phyloP scores from a whole-genome alignment of 805 yeast species.

The Huiozyma sinensis region DNA sequence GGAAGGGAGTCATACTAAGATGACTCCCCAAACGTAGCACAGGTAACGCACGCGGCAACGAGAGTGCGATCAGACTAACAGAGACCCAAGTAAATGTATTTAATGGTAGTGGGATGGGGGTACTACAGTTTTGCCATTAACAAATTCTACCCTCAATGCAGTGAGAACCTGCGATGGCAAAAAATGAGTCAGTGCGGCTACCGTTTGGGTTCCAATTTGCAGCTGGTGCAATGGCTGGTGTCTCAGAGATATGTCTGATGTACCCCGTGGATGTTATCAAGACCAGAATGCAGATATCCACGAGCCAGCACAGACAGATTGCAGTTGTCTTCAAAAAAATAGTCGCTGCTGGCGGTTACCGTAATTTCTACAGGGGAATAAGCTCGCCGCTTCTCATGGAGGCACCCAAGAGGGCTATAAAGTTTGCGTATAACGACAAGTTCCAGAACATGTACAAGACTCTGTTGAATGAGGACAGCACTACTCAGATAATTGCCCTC shows the following conservation, averaged over 20 bases:
- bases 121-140: no score
- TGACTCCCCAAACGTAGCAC: no score
- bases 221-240: slow-evolving; percentile 91
- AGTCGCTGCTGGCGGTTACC: slow-evolving; percentile 70
- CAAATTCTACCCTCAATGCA: no score
- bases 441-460: slow-evolving; percentile 79
- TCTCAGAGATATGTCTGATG: slow-evolving; percentile 88
- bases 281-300: slow-evolving; percentile 83
- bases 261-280: slow-evolving; percentile 93
- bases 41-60: no score
- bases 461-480: slow-evolving; percentile 51
- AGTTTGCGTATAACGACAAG: slow-evolving; percentile 94
- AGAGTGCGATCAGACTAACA: slow-evolving; percentile 10
- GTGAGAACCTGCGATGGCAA: no score
- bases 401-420: slow-evolving; percentile 97
- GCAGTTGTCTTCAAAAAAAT: slow-evolving; percentile 64
- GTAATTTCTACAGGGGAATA: slow-evolving; percentile 83
- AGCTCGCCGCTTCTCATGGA: slow-evolving; percentile 94
- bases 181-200: slow-evolving; percentile 31
- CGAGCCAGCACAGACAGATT: slow-evolving; percentile 21
- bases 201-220: slow-evolving; percentile 85
- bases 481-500: slow-evolving; percentile 74
- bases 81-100: no score
- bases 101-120: no score
- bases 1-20: no score